Percentiles rank a stretch among this genome's conserved stretches.
Conservation (phyloP, 768 basidiomycete genomes). For the Boletus rex-veris region DNA sequence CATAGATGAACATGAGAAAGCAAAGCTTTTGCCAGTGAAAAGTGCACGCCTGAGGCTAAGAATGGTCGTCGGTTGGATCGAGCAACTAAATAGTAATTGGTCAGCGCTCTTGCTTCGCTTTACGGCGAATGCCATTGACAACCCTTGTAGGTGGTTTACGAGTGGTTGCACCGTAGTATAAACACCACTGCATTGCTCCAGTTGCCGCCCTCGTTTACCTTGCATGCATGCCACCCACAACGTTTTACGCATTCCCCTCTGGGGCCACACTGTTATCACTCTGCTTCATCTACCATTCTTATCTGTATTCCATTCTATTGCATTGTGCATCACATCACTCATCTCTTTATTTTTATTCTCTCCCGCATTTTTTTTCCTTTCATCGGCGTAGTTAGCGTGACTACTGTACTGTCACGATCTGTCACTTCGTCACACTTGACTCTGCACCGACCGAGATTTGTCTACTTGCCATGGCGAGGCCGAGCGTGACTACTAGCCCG, state of each 20-base stretch:
- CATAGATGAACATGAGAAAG: slow-evolving; percentile 87
- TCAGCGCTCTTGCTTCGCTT: slow-evolving; percentile 27
- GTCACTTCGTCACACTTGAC: slow-evolving; percentile 13
- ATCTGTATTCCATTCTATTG: slow-evolving; percentile 15
- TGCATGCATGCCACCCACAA: slow-evolving; percentile 10
- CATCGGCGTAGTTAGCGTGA: slow-evolving; percentile 6
- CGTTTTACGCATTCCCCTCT: slow-evolving; percentile 1
- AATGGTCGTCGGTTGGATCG: slow-evolving; percentile 93
- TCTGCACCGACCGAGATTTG: too few relatives aligned
- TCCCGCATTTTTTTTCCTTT: neutral
- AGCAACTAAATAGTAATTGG: slow-evolving; percentile 63
- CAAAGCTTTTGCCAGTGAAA: slow-evolving; percentile 80
- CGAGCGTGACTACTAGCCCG: slow-evolving; percentile 3
- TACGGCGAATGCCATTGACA: slow-evolving; percentile 15
- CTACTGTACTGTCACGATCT: slow-evolving; percentile 10
- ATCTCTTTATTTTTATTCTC: neutral
- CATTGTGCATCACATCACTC: slow-evolving; percentile 16
- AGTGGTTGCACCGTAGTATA: slow-evolving; percentile 61
- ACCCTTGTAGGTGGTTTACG: slow-evolving; percentile 65
- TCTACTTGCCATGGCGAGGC: slow-evolving; percentile 14
- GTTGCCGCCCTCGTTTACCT: slow-evolving; percentile 1
- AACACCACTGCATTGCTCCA: neutral
- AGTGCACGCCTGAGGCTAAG: slow-evolving; percentile 74
- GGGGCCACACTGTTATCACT: slow-evolving; percentile 6
- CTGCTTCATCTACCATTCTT: slow-evolving; percentile 2